Evolutionary conservation across 106 monocot genomes (phyloP), one percentile per base, ranked within the genome.

Genomic region (Hemerocallis citrina): DNA sequence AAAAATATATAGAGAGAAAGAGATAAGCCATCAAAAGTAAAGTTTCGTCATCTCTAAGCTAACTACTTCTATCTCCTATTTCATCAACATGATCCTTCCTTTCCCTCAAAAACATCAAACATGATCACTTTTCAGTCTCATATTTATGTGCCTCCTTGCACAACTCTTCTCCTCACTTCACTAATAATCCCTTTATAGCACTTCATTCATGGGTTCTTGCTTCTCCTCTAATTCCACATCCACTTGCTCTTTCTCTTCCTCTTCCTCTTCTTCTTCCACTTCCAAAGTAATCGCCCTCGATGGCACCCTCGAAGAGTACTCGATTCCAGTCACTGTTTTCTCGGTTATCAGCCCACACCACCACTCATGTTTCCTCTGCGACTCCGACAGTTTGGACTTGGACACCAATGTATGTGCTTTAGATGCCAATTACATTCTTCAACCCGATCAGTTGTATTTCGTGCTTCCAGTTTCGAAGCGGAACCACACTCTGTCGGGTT

Each of bases 391-490:
- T 22, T 20, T 75, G 3, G 45, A 36, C 20, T 62, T 19, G 17
- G 68, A 38, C 7, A 23, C n/a, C 7, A 27, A 54, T 24, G 32
- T 69, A 22, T 34, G 23, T 4, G 55, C 62, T 20, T 19, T 69
- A 56, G 13, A 24, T 20, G 10, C 52, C 2, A 17, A 63, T 9
- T 36, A 63, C 16, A 37, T 27, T 21, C 11, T 69, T 3, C 46
- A 57, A 11, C 27, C 25, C 4, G 68, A 48, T 0, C 33, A 55
- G n/a, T 35, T 75, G 34, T 75, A 68, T 27, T 75, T 75, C 29
- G 27, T 75, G 44, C 61, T 75, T 0, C 62, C 75, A 0, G 22
- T 15, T 6, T 15, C 34, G 23, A 68, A 25, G 57, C 47, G 55
- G 7, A 20, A 24, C 15, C 21, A 43, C n/a, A 29, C 27, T 0